Evolutionary conservation across 176 grass and related monocot genomes (phyloP).

Genomic region (Oryza meridionalis): DNA sequence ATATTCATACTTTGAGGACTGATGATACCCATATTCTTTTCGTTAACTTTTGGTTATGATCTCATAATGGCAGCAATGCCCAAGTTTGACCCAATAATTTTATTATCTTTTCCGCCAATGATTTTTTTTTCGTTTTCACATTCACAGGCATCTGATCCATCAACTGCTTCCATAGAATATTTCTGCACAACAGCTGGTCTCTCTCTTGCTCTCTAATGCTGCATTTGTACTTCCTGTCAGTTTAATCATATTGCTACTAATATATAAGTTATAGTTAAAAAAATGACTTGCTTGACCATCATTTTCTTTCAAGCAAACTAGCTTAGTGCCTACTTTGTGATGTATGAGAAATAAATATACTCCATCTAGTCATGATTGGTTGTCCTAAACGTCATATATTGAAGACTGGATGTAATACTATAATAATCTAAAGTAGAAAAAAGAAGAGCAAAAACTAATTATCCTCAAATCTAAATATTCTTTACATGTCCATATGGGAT

Average conservation of each 20-base stretch:
- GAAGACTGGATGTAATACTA: too few species aligned
- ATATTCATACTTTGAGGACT: background rate
- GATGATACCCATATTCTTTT: background rate
- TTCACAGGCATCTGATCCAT: slow-evolving; percentile 79
- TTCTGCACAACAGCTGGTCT: slow-evolving; percentile 80
- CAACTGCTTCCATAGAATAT: slow-evolving; percentile 94
- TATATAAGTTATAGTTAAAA: background rate
- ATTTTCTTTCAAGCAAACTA: background rate
- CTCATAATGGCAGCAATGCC: background rate
- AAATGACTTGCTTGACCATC: background rate
- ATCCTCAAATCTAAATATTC: too few species aligned
- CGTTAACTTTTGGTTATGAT: background rate
- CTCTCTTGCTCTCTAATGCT: background rate
- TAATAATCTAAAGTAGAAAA: too few species aligned
- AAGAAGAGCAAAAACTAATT: too few species aligned
- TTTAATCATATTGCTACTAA: slow-evolving; percentile 3
- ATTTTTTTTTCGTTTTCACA: slow-evolving; percentile 1
- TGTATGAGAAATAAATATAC: too few species aligned
- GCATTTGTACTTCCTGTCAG: background rate
- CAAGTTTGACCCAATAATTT: background rate
- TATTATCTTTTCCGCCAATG: background rate
- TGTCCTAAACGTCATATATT: too few species aligned
- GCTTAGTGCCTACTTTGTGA: too few species aligned
- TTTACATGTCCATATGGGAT: too few species aligned
- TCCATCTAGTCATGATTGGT: too few species aligned